Percentiles rank a stretch among this genome's conserved stretches.
phyloP scores from a whole-genome alignment of 306 rosid species.

The Purshia tridentata region DNA sequence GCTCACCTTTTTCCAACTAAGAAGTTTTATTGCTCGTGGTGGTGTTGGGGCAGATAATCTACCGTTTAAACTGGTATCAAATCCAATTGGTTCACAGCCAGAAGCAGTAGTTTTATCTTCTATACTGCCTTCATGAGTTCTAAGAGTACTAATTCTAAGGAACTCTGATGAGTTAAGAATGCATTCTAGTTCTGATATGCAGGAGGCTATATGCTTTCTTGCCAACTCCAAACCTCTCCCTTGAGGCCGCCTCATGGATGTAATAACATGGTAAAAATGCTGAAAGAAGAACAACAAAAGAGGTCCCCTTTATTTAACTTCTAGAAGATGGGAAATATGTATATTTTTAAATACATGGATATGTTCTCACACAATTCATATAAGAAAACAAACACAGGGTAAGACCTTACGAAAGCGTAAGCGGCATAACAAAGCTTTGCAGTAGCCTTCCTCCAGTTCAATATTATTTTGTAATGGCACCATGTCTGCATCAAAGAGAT shows the following conservation, averaged over 20 bases:
- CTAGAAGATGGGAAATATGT: neutral
- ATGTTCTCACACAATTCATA: constrained; percentile 20
- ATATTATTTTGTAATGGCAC: constrained; percentile 72
- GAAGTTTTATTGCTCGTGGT: constrained; percentile 79
- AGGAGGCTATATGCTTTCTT: constrained; percentile 81
- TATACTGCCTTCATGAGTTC: constrained; percentile 39
- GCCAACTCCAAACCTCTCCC: constrained; percentile 97
- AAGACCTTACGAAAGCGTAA: constrained; percentile 99
- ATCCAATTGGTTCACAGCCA: constrained; percentile 87
- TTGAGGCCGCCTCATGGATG: constrained; percentile 88
- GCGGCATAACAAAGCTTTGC: constrained; percentile 88
- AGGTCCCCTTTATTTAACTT: constrained; percentile 4
- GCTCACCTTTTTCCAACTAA: constrained; percentile 72
- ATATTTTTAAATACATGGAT: constrained; percentile 1
- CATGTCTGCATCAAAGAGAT: constrained; percentile 56
- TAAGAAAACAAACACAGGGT: constrained; percentile 56
- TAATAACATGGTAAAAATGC: constrained; percentile 88
- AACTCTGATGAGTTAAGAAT: constrained; percentile 61
- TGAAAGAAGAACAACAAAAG: constrained; percentile 35
- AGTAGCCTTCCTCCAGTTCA: constrained; percentile 92
- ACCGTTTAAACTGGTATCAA: constrained; percentile 85
- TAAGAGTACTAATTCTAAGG: constrained; percentile 53
- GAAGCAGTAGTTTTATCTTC: constrained; percentile 73
- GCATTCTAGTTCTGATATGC: constrained; percentile 68
- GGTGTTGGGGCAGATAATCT: constrained; percentile 96